Evolutionary conservation across 2,329 filamentous ascomycete species (phyloP), one percentile per base, ranked within the genome.

Genomic region (Colletotrichum sojae): DNA sequence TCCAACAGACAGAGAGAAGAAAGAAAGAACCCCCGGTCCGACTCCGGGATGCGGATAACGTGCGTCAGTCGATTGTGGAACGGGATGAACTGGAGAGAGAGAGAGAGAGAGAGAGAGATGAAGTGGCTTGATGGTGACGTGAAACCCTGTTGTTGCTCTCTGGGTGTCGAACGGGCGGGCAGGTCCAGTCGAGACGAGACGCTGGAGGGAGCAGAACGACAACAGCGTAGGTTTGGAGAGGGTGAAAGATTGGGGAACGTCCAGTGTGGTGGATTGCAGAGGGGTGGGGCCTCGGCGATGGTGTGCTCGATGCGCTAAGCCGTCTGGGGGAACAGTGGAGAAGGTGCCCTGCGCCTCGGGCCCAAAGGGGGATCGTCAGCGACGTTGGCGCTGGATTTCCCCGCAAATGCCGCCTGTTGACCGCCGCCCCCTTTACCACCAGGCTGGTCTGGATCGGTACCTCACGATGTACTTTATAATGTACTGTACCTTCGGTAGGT

Each of bases 241-340:
- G 43, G 39, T 9, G 20, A 18, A 65, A 69, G 51, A 69, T 55
- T 56, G 61, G 66, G 66, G 55, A 45, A 13, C 55, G 49, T 53
- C 36, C 51, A 31, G 65, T 20, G 27, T 31, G 27, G 27, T 59
- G 51, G 54, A 49, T 60, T 65, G 66, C 46, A 22, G 46, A 13
- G 16, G 18, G 18, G 65, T 43, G 65, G 65, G 31, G 54, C 65
- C 48, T 54, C 46, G 61, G 45, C 65, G 62, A 66, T 69, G 62
- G 55, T 69, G 66, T 69, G 66, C 62, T 69, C 51, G 61, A 52
- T 46, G 62, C 36, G 27, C 66, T 66, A 69, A 56, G 15, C 66
- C 55, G 46, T 16, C 12, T 9, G 18, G 16, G 66, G 54, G 2
- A 55, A 48, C 40, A 49, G 31, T 60, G 66, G 66, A 51, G 54